Evolutionary conservation across 768 basidiomycete species (phyloP).

Genomic region (Suillus brevipes): DNA sequence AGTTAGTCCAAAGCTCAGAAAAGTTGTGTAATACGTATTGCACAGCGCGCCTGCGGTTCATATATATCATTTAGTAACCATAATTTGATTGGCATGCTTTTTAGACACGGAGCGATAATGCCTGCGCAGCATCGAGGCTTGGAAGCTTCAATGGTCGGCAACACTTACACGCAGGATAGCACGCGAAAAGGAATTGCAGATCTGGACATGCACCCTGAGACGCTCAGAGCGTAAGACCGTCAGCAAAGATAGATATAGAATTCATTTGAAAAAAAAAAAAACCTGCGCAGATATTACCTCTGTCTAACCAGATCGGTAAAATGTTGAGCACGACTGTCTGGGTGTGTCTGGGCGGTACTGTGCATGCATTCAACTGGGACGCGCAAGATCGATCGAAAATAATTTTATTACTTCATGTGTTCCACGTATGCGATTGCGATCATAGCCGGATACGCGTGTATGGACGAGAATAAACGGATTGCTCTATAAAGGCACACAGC

Average conservation of each 20-base stretch:
- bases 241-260: background rate
- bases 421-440: conserved; percentile 43
- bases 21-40: background rate
- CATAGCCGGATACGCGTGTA: conserved; percentile 48
- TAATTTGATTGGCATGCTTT: background rate
- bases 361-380: background rate
- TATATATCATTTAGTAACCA: background rate
- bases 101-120: background rate
- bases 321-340: background rate
- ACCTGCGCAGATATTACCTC: background rate
- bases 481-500: conserved; percentile 62
- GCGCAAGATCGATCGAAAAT: too few relatives aligned
- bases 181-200: background rate
- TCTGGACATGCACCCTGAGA: background rate
- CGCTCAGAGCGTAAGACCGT: background rate
- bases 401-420: background rate
- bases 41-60: background rate
- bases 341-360: background rate
- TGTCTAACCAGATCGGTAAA: background rate
- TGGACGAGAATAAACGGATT: conserved; percentile 58
- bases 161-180: background rate
- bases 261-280: background rate
- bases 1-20: background rate
- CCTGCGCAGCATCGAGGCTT: background rate
- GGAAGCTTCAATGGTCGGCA: background rate